These are phyloP conservation scores for Colletotrichum shisoi DNA, from an alignment of 2,329 filamentous ascomycete species.

Conservation along the genomic window DNA sequence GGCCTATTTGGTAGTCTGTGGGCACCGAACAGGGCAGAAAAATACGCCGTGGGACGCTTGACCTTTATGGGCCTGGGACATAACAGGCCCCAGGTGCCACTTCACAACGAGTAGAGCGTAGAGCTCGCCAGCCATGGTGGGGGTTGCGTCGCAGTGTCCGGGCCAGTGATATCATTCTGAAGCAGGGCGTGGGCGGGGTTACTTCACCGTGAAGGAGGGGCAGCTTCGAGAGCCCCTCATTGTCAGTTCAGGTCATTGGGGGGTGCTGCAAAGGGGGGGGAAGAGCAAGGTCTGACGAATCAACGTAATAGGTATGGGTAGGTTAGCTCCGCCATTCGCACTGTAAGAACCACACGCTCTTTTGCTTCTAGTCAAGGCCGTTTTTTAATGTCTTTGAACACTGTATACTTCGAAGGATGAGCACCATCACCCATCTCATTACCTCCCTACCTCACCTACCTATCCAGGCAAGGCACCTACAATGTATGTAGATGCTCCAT, in stretches of 20 bases:
- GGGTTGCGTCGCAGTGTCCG: slow-evolving; percentile 10
- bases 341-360: neutral
- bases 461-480: too few relatives aligned
- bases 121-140: slow-evolving; percentile 30
- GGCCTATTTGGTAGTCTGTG: neutral
- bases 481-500: neutral
- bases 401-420: neutral
- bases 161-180: slow-evolving; percentile 38
- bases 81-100: slow-evolving; percentile 10
- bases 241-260: slow-evolving; percentile 7
- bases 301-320: neutral
- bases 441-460: too few relatives aligned
- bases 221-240: slow-evolving; percentile 33
- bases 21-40: neutral
- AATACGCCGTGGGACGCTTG: slow-evolving; percentile 3
- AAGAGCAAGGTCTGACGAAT: too few relatives aligned
- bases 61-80: too few relatives aligned
- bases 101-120: slow-evolving; percentile 1
- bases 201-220: slow-evolving; percentile 24
- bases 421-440: neutral
- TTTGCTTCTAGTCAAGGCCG: too few relatives aligned
- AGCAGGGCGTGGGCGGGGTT: slow-evolving; percentile 30
- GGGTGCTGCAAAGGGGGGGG: neutral
- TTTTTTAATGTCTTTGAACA: neutral
- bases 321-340: slow-evolving; percentile 3